Evolutionary conservation across 805 yeast genomes (phyloP).

Genomic region (Metschnikowia henanensis): DNA sequence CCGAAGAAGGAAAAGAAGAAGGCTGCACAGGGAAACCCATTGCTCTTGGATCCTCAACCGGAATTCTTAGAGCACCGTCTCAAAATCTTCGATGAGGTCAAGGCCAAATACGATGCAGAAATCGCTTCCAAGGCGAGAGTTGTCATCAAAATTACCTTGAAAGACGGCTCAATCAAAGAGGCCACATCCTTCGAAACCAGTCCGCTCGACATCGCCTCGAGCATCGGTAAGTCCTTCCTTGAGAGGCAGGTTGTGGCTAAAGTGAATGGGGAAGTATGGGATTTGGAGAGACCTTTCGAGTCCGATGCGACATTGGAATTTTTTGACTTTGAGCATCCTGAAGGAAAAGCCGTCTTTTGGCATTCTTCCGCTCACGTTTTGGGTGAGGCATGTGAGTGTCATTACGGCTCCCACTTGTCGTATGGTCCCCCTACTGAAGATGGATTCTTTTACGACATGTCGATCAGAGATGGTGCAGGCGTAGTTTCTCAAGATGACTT

Average conservation of each 20-base stretch:
- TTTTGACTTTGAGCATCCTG: conserved; percentile 89
- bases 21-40: conserved; percentile 41
- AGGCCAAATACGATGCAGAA: conserved; percentile 72
- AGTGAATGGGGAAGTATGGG: conserved; percentile 90
- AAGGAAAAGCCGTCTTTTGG: conserved; percentile 97
- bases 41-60: conserved; percentile 74
- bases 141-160: conserved; percentile 76
- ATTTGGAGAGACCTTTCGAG: conserved; percentile 91
- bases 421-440: conserved; percentile 96
- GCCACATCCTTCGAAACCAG: conserved; percentile 89
- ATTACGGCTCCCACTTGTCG: conserved; percentile 85
- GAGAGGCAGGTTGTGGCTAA: conserved; percentile 91
- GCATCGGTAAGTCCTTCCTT: conserved; percentile 80
- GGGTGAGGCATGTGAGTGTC: conserved; percentile 98
- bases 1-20: conserved; percentile 42
- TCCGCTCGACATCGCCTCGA: conserved; percentile 82
- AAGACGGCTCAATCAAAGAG: conserved; percentile 78
- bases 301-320: conserved; percentile 66
- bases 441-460: conserved; percentile 97
- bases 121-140: conserved; percentile 56
- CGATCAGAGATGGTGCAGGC: conserved; percentile 71
- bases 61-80: conserved; percentile 78
- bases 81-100: conserved; percentile 74
- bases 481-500: conserved; percentile 80
- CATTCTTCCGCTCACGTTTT: conserved; percentile 97